A percentile compares a stretch with the other conserved stretches of the same genome.
Conservation (phyloP, 2,329 filamentous ascomycete genomes). For the Aspergillus phoenicis region DNA sequence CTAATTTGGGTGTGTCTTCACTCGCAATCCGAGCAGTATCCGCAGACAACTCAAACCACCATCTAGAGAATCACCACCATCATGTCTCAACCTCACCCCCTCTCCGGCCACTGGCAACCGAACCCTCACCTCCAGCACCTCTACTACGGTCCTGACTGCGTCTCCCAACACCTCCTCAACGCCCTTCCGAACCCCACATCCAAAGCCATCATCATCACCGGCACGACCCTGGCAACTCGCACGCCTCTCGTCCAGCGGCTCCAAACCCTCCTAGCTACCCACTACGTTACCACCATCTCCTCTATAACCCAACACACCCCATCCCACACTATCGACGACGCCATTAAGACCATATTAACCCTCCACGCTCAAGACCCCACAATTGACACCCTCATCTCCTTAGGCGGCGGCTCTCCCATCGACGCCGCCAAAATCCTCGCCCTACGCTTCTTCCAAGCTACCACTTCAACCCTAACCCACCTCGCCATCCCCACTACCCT, state of each 20-base stretch:
- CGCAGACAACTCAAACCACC: no score
- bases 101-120: constrained; percentile 7
- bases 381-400: neutral
- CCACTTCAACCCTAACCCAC: neutral
- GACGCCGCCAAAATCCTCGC: constrained; percentile 9
- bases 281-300: constrained; percentile 7
- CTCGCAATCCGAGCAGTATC: no score
- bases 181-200: neutral
- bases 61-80: neutral
- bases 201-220: constrained; percentile 10
- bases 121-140: neutral
- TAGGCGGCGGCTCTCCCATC: constrained; percentile 8
- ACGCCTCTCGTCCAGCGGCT: neutral
- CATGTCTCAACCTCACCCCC: neutral
- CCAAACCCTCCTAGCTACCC: neutral
- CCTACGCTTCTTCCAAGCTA: neutral
- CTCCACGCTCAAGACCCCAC: neutral
- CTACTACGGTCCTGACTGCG: constrained; percentile 8
- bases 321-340: neutral
- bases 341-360: neutral
- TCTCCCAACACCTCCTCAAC: neutral
- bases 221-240: neutral
- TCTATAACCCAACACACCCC: constrained; percentile 5
- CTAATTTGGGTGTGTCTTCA: no score
- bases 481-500: constrained; percentile 13